These are phyloP conservation scores for Heritiera fomes DNA, from an alignment of 345 rosid genomes.

Conservation along the genomic window DNA sequence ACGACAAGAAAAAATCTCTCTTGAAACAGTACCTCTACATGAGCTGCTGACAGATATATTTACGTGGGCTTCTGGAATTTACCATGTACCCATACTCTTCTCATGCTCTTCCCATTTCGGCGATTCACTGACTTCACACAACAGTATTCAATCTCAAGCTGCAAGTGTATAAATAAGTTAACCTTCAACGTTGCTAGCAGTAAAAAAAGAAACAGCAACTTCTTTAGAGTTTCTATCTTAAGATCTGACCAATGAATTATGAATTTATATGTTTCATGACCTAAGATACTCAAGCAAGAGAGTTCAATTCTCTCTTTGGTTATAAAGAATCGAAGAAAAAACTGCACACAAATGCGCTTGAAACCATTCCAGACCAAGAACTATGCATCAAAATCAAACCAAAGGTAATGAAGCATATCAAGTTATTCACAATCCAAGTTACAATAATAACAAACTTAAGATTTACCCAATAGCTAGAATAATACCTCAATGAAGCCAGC, in stretches of 20 bases:
- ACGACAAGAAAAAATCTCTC: neutral
- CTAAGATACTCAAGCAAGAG: neutral
- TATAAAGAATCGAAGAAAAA: neutral
- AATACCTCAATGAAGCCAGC: conserved; percentile 81
- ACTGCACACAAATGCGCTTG: neutral
- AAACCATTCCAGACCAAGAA: conserved; percentile 5
- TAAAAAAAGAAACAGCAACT: neutral
- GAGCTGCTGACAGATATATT: conserved; percentile 12
- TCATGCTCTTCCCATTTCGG: conserved; percentile 67
- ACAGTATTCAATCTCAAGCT: conserved; percentile 86
- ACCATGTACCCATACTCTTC: conserved; percentile 91
- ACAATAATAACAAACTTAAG: neutral
- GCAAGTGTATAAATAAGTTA: conserved; percentile 24
- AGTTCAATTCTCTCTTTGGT: neutral
- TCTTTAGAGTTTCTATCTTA: neutral
- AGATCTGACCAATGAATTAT: neutral
- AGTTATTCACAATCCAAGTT: neutral
- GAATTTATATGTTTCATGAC: neutral
- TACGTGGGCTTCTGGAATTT: conserved; percentile 70
- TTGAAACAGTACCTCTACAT: conserved; percentile 6
- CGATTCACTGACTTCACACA: conserved; percentile 76
- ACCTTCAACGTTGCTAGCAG: conserved; percentile 7
- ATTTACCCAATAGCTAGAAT: neutral
- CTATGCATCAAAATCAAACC: conserved; percentile 7
- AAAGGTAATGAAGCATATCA: neutral